Percentiles rank a stretch among this genome's conserved stretches.
These are phyloP conservation scores for Lactarius deliciosus DNA, from an alignment of 768 basidiomycete species.

Conservation along the genomic window DNA sequence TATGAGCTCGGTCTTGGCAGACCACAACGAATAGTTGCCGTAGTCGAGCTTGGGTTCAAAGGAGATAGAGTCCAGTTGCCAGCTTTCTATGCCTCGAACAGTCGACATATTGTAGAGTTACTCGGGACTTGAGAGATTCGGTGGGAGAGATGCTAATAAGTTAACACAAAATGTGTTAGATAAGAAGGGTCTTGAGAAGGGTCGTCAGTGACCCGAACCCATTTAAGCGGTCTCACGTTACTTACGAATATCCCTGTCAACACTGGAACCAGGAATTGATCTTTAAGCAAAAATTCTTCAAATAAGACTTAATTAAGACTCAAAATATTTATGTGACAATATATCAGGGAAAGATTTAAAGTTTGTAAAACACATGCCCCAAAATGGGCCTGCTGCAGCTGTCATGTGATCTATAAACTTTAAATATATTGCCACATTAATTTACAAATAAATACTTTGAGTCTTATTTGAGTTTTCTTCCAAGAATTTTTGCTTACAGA, in stretches of 20 bases:
- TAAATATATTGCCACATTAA: no score
- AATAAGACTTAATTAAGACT: no score
- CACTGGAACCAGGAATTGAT: no score
- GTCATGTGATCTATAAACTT: no score
- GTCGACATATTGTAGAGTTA: not conserved
- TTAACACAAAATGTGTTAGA: not conserved
- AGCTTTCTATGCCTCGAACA: constrained; percentile 7
- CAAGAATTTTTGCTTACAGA: no score
- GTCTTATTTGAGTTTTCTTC: no score
- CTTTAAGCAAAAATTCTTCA: no score
- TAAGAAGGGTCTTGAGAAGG: not conserved
- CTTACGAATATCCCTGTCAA: not conserved
- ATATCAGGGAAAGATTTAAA: no score
- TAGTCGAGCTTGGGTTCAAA: constrained; percentile 27
- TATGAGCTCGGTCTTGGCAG: constrained; percentile 7
- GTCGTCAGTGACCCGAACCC: not conserved
- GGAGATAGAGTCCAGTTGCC: constrained; percentile 25
- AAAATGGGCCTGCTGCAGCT: no score
- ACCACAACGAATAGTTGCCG: constrained; percentile 23
- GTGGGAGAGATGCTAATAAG: not conserved
- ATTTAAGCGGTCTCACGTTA: not conserved
- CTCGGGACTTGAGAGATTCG: not conserved
- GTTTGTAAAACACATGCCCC: no score
- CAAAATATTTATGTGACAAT: no score
- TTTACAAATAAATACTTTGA: no score